Evolutionary conservation across 73 alveolate species (phyloP), one percentile per base, ranked within the genome.

Genomic region (Tetrahymena malaccensis): DNA sequence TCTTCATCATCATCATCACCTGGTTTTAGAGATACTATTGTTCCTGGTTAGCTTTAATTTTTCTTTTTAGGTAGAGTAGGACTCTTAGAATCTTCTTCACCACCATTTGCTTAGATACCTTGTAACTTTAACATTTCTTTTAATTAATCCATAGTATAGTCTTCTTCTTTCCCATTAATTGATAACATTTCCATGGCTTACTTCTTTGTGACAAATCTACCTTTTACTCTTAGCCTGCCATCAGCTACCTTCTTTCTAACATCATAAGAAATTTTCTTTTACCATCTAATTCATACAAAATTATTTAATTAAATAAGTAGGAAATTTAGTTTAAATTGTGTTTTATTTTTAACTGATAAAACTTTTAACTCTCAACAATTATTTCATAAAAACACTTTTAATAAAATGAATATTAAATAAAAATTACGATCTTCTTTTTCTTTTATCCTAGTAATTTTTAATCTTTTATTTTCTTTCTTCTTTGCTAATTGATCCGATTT

Each of bases 161-260:
- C 85, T 58, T 58, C 85, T 31, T 58, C 85, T 31, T 31, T 58
- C 5, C 85, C 85, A n/a, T 58, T n/a, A 17, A 58, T 58, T 58
- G 85, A 58, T n/a, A 58, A 31, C 85, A 58, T 58, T 15, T 58
- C 85, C 85, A 85, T 85, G 43, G 93, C 96, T 37, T 94, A 34
- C 33, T 70, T 55, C 93, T 94, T 85, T 7, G 96, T 94, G 0
- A 94, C 96, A n/a, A 94, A 94, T 85, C 96, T 85, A 43, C 96
- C 96, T 55, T 95, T 95, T 1, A 95, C 94, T 95, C 95, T 95
- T 10, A 85, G 37, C 85, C 95, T 95, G 10, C 93, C 95, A 40
- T 95, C 96, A 44, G 96, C 96, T 25, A 94, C 96, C 35, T 94
- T 94, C 55, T 94, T 50, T 85, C 96, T 94, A 34, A 94, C 93